Evolutionary conservation across 2,329 filamentous ascomycete species (phyloP).

Genomic region (Hortaea sp.): DNA sequence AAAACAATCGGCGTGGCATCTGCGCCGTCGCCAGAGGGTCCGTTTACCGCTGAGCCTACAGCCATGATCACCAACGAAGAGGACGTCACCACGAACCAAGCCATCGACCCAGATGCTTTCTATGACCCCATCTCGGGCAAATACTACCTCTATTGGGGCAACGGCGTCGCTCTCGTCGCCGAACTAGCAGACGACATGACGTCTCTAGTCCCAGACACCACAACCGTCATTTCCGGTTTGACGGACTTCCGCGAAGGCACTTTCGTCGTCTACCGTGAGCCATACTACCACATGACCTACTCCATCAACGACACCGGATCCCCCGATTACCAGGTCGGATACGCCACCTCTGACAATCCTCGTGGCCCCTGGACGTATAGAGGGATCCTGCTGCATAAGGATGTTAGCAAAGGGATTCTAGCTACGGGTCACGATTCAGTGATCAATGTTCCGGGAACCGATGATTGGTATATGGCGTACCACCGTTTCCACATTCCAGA

Average conservation of each 20-base stretch:
- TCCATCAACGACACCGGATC: slow-evolving; percentile 40
- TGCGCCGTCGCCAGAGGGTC: slow-evolving; percentile 15
- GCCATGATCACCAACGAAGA: slow-evolving; percentile 21
- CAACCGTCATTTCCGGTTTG: slow-evolving; percentile 27
- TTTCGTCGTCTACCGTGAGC: slow-evolving; percentile 37
- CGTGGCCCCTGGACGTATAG: background rate
- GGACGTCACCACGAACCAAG: slow-evolving; percentile 14
- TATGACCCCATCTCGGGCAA: slow-evolving; percentile 15
- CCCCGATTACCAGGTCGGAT: slow-evolving; percentile 37
- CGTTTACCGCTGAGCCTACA: slow-evolving; percentile 15
- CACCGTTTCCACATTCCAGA: slow-evolving; percentile 39
- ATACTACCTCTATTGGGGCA: slow-evolving; percentile 26
- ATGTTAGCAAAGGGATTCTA: slow-evolving; percentile 32
- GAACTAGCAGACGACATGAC: slow-evolving; percentile 39
- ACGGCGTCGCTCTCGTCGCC: slow-evolving; percentile 33
- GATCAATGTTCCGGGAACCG: slow-evolving; percentile 37
- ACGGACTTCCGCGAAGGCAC: slow-evolving; percentile 34
- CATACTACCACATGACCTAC: slow-evolving; percentile 40
- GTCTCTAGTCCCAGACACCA: slow-evolving; percentile 31
- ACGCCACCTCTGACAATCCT: background rate
- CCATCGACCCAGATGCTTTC: slow-evolving; percentile 20
- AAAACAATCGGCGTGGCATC: slow-evolving; percentile 22
- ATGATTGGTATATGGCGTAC: slow-evolving; percentile 43
- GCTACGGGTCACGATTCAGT: slow-evolving; percentile 39
- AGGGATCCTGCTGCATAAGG: background rate